These are phyloP conservation scores for Cladosporium oxysporum DNA, from an alignment of 2,329 filamentous ascomycete species.

Conservation along the genomic window DNA sequence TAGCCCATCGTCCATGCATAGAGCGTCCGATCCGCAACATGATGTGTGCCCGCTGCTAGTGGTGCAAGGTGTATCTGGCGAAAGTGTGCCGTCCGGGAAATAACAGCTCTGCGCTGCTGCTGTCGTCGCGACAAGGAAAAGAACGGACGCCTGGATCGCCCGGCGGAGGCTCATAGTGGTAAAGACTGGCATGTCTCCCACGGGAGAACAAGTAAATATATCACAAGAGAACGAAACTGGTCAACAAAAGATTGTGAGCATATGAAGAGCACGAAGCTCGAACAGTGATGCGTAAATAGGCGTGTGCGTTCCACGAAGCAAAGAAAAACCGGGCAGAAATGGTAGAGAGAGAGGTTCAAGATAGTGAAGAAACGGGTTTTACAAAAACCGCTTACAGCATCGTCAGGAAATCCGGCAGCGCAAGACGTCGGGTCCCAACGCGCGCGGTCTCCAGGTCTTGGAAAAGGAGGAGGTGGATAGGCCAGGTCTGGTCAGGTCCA, in stretches of 20 bases:
- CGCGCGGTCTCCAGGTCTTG: slow-evolving; percentile 5
- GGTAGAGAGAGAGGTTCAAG: neutral
- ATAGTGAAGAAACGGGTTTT: slow-evolving; percentile 8
- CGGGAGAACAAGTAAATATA: neutral
- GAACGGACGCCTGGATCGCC: slow-evolving; percentile 19
- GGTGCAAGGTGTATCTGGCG: slow-evolving; percentile 16
- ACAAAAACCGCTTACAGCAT: neutral
- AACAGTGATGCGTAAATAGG: slow-evolving; percentile 1
- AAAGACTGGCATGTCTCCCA: slow-evolving; percentile 19
- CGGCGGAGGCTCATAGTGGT: slow-evolving; percentile 17
- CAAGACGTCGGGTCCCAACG: neutral
- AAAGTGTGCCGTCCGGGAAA: slow-evolving; percentile 20
- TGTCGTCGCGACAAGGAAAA: slow-evolving; percentile 12
- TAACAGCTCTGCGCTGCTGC: slow-evolving; percentile 20
- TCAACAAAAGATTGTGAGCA: neutral
- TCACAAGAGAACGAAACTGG: neutral
- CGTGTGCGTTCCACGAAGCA: neutral
- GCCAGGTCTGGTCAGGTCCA: neutral
- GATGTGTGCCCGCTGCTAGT: slow-evolving; percentile 19
- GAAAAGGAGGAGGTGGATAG: slow-evolving; percentile 15
- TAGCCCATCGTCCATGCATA: slow-evolving; percentile 37
- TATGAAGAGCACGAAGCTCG: neutral
- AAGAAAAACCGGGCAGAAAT: neutral
- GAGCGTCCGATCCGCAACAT: slow-evolving; percentile 34
- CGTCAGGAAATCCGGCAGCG: neutral